Evolutionary conservation across 1,139 yeast genomes (phyloP).

Genomic region (Pneumocystis jirovecii): DNA sequence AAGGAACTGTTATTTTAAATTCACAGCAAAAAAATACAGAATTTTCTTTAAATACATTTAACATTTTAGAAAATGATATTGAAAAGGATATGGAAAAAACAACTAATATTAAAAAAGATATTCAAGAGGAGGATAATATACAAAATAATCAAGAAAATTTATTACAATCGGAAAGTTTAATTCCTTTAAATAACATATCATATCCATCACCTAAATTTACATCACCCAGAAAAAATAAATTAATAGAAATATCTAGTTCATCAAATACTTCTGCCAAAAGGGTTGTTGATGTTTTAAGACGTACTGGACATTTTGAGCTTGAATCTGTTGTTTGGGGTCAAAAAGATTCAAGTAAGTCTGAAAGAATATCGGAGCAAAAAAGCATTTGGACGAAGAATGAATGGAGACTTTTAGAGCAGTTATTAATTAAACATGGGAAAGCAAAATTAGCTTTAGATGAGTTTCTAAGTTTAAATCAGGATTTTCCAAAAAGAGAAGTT

Average conservation of each 20-base stretch:
- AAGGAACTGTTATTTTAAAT: not conserved
- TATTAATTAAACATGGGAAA: not conserved
- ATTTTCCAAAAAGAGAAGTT: not conserved
- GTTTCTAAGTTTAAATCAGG: not conserved
- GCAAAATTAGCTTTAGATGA: not conserved
- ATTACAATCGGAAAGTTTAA: not conserved
- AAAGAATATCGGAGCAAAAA: not conserved
- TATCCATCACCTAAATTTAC: not conserved
- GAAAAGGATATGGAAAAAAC: not conserved
- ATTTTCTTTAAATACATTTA: not conserved
- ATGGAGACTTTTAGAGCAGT: not conserved
- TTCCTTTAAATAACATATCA: not conserved
- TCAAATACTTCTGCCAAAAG: not conserved
- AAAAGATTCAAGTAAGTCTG: not conserved
- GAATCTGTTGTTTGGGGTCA: not conserved
- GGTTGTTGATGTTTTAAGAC: not conserved
- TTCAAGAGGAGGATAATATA: not conserved
- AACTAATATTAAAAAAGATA: not conserved
- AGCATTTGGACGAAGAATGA: not conserved
- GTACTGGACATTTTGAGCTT: not conserved
- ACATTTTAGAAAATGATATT: not conserved
- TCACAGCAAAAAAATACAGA: not conserved
- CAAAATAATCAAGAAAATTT: not conserved
- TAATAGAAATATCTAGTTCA: not conserved
- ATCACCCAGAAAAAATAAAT: not conserved